phyloP scores from a whole-genome alignment of 2,329 filamentous ascomycete species.

The Aspergillus fructus region DNA sequence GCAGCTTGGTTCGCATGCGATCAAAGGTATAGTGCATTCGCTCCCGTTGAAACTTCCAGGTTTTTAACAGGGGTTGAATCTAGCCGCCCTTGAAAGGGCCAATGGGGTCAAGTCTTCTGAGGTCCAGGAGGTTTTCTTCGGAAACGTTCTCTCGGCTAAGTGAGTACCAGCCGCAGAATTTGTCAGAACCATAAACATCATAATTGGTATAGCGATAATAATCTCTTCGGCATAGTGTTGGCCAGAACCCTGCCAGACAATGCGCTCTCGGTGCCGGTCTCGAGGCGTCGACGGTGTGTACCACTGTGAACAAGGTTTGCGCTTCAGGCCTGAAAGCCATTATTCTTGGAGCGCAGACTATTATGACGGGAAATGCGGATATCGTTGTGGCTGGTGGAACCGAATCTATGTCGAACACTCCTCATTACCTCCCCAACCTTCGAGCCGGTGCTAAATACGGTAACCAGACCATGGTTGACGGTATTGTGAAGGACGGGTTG shows the following conservation, averaged over 20 bases:
- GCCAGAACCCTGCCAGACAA: constrained; percentile 94
- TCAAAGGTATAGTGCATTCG: constrained; percentile 67
- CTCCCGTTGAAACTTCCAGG: not conserved
- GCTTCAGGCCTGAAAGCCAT: constrained; percentile 93
- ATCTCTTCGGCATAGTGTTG: constrained; percentile 61
- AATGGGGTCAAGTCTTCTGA: constrained; percentile 83
- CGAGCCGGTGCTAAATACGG: constrained; percentile 92
- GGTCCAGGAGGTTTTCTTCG: constrained; percentile 96
- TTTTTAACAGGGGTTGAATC: constrained; percentile 16
- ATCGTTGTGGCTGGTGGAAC: constrained; percentile 91
- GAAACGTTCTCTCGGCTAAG: constrained; percentile 97
- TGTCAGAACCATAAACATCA: not conserved
- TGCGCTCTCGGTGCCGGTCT: constrained; percentile 89
- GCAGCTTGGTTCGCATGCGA: constrained; percentile 85
- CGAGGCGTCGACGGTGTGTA: constrained; percentile 74
- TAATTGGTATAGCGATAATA: not conserved
- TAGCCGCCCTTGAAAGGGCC: constrained; percentile 77
- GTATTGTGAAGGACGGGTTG: constrained; percentile 89
- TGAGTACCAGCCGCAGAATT: constrained; percentile 47
- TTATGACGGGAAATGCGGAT: constrained; percentile 91
- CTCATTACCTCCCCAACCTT: constrained; percentile 88
- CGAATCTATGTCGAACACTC: constrained; percentile 98
- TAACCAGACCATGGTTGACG: constrained; percentile 83
- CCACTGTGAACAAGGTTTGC: constrained; percentile 98
- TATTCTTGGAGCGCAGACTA: constrained; percentile 91